Base-by-base conservation (phyloP, 108 stramenopile genomes). In the Aureococcus anophagefferens region DNA sequence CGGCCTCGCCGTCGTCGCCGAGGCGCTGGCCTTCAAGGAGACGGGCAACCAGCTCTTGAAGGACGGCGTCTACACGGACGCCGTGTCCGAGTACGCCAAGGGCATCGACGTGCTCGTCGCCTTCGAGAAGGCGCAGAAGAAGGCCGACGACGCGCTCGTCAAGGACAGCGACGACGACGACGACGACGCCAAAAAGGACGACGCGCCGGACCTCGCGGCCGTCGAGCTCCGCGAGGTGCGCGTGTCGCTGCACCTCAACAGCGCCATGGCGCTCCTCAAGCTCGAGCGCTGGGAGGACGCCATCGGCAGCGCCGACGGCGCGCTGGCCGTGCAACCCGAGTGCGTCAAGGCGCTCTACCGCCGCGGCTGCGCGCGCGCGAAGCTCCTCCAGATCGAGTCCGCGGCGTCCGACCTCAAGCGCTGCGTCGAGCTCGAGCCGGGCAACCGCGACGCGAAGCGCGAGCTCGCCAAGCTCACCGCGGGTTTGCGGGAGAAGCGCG, bases 261-360 rank as follows among this genome's bases (percentile, higher is more conserved):
- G 32, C 62, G 74, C 68, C 16, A 29, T 63, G 35, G 67, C 33
- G 15, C n/a, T 62, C 34, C 13, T 74, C 0, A n/a, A 37, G 63
- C 68, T 74, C 15, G 68, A 30, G 0, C 18, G 68, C 59, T 13
- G 18, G 0, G 65, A 30, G 34, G 37, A 40, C n/a, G 74, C 68
- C 7, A 9, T 14, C 4, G 62, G 69, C 25, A 14, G 4, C 35
- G 15, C 35, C 30, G 35, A 15, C 30, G 33, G 15, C 21, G 89
- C 85, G 0, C 64, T 95, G 63, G 72, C 78, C 29, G 76, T 91
- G 44, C 90, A 95, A 44, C 28, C 76, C 16, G 71, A 67, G 59
- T 83, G 89, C 72, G 88, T 91, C 74, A 95, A 95, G 79, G 91
- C 91, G 4, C 65, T 90, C 59, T 95, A 89, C 76, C 75, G 92